These are phyloP conservation scores for Rubroboletus pulcherrimus DNA, from an alignment of 768 basidiomycete genomes.

Conservation along the genomic window DNA sequence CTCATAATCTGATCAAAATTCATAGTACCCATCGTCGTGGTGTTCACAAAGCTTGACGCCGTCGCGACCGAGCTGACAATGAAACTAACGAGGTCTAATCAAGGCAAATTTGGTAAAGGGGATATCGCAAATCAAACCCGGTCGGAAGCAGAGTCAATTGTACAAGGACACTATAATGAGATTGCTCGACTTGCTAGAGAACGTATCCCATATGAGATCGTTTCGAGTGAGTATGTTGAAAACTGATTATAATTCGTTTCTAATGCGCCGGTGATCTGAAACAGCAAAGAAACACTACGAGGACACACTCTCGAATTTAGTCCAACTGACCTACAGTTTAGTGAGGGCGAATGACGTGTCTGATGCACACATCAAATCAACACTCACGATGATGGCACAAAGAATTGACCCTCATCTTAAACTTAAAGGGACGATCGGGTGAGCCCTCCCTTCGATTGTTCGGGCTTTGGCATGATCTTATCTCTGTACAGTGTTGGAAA, in stretches of 20 bases:
- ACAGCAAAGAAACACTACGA: not conserved
- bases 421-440: not conserved
- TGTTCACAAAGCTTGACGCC: not conserved
- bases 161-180: not conserved
- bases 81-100: not conserved
- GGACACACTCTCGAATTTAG: not conserved
- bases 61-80: not conserved
- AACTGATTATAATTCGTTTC: not conserved
- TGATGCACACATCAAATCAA: not conserved
- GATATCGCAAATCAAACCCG: not conserved
- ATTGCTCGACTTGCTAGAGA: not conserved
- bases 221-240: not conserved
- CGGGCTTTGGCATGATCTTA: not conserved
- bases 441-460: not conserved
- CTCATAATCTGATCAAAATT: not conserved
- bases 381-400: not conserved
- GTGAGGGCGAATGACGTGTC: not conserved
- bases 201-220: not conserved
- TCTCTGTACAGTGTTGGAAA: not conserved
- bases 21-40: not conserved
- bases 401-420: not conserved
- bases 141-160: not conserved
- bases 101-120: not conserved
- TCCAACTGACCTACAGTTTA: not conserved
- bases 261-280: not conserved